phyloP scores from a whole-genome alignment of 1,284 basidiomycete species.

The Marasmius tenuissimus region DNA sequence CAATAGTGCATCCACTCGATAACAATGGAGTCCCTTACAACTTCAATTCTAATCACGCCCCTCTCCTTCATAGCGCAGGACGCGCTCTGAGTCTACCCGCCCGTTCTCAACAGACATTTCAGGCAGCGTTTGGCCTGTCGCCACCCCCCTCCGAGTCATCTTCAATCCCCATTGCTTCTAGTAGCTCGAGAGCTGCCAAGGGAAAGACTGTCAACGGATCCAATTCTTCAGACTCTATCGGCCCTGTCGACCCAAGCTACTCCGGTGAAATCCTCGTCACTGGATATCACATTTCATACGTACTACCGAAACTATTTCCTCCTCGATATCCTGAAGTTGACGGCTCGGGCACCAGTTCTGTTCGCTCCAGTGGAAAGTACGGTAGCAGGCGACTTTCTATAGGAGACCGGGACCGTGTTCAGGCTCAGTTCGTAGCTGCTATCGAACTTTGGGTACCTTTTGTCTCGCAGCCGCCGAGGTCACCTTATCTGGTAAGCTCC shows the following conservation, averaged over 20 bases:
- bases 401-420: slow-evolving; percentile 53
- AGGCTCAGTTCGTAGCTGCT: slow-evolving; percentile 66
- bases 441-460: slow-evolving; percentile 76
- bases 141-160: slow-evolving; percentile 31
- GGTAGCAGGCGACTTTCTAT: slow-evolving; percentile 52
- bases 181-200: not conserved
- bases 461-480: slow-evolving; percentile 60
- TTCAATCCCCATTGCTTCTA: slow-evolving; percentile 35
- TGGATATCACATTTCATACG: slow-evolving; percentile 73
- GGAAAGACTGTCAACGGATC: slow-evolving; percentile 16
- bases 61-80: slow-evolving; percentile 66
- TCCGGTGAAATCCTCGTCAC: slow-evolving; percentile 75
- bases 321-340: slow-evolving; percentile 38
- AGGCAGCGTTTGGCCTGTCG: slow-evolving; percentile 50
- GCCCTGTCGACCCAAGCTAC: slow-evolving; percentile 60
- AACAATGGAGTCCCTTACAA: slow-evolving; percentile 67
- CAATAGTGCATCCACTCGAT: slow-evolving; percentile 75
- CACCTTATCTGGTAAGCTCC: slow-evolving; percentile 64
- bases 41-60: slow-evolving; percentile 63
- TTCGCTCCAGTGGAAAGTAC: slow-evolving; percentile 30
- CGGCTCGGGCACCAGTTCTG: slow-evolving; percentile 11
- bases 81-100: slow-evolving; percentile 66
- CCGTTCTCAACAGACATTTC: slow-evolving; percentile 58
- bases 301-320: slow-evolving; percentile 72
- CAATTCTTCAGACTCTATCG: slow-evolving; percentile 28